Percentiles rank a stretch among this genome's conserved stretches.
These are phyloP conservation scores for Fusarium sororula DNA, from an alignment of 2,329 filamentous ascomycete species.

Conservation along the genomic window DNA sequence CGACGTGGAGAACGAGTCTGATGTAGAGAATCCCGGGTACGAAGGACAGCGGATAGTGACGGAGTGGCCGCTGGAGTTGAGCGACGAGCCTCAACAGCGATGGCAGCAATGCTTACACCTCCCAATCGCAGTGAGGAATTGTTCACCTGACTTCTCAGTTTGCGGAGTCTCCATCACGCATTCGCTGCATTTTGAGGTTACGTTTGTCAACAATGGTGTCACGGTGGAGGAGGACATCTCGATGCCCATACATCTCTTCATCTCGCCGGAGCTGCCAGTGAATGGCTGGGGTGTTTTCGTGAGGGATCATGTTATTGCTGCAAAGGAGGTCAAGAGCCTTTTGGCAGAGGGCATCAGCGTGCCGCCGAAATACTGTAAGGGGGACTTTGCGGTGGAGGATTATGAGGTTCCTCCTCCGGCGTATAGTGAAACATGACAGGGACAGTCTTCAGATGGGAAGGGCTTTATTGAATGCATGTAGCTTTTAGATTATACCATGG, in stretches of 20 bases:
- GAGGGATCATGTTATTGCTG: background rate
- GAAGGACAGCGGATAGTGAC: conserved; percentile 1
- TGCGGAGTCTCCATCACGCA: background rate
- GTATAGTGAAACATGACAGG: background rate
- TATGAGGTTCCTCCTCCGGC: background rate
- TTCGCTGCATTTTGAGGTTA: background rate
- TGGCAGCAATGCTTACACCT: conserved; percentile 16
- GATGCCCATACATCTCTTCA: background rate
- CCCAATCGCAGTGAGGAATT: background rate
- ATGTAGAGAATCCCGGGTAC: background rate
- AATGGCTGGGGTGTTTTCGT: conserved; percentile 8
- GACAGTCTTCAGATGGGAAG: accelerated
- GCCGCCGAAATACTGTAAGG: conserved; percentile 1
- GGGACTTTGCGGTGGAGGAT: background rate
- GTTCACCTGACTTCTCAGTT: background rate
- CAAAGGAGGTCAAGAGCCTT: background rate
- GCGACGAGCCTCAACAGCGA: accelerated
- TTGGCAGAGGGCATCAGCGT: background rate
- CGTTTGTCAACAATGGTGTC: background rate
- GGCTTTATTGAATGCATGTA: accelerated
- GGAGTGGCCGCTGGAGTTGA: background rate
- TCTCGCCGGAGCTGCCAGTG: background rate
- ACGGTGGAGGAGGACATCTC: background rate
- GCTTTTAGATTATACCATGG: background rate
- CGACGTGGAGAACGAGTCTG: background rate